Evolutionary conservation across 176 grass and related monocot species (phyloP), one percentile per base, ranked within the genome.

Genomic region (Avena atlantica): DNA sequence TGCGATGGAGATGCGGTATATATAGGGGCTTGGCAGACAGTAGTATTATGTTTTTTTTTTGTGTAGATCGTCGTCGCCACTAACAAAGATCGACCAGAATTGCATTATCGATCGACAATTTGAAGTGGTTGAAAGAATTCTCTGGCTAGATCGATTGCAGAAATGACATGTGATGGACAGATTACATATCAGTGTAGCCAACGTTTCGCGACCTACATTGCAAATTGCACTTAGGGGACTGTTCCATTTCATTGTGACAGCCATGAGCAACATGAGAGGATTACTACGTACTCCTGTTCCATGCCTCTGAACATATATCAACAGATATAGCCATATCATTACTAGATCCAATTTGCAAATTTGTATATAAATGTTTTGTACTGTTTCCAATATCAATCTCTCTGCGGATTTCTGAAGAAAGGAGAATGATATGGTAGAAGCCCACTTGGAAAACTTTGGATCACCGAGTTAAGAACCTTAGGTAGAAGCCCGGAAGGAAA

Each of bases 21-120:
- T 89, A 89, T 89, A 89, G 66, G 16, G 0, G 6, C 5, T 61
- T 8, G 20, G 8, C 52, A 55, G 23, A 47, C 44, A 74, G 19
- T 23, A 1, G 1, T 72, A 72, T 72, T 2, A 20, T 12, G 20
- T n/a, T 73, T n/a, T n/a, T n/a, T n/a, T 47, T n/a, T 21, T 25
- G 13, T 74, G 11, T 8, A 74, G 44, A 50, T 74, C 6, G n/a
- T 25, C n/a, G n/a, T 74, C 6, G n/a, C 44, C 71, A 74, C 71
- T 74, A 1, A 1, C 1, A 2, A 49, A 50, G 12, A 50, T 24
- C n/a, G 12, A 31, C 12, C 24, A 25, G 71, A 50, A 49, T 25
- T 49, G 45, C 71, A 74, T 74, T 47, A 8, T 50, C 2, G 0
- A 50, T 25, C 45, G 71, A 74, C 71, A 74, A 74, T 74, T 25